Percentiles rank a stretch among this genome's conserved stretches.
Conservation (phyloP, 2,329 filamentous ascomycete species). For the Exophiala aquamarina region DNA sequence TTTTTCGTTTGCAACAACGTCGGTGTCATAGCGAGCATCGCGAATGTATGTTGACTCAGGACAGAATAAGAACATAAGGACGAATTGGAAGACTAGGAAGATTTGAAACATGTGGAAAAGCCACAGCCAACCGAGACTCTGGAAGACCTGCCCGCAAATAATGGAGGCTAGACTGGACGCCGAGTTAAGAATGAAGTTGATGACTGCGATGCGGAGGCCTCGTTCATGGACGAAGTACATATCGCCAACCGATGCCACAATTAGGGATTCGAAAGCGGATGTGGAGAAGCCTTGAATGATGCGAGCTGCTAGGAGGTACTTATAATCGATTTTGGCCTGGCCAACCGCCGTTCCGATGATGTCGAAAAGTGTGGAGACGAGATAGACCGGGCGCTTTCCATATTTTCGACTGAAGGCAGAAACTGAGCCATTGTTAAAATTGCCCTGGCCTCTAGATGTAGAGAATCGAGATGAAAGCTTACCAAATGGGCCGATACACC, state of each 20-base stretch:
- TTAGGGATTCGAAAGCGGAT: constrained; percentile 51
- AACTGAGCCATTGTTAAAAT: constrained; percentile 1
- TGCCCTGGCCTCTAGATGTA: background rate
- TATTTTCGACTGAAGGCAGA: constrained; percentile 46
- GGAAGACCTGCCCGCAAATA: constrained; percentile 26
- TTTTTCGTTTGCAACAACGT: constrained; percentile 15
- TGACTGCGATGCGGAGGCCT: constrained; percentile 24
- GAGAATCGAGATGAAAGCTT: background rate
- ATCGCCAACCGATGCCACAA: constrained; percentile 48
- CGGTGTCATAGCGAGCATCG: constrained; percentile 29
- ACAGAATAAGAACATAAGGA: constrained; percentile 32
- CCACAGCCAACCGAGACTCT: constrained; percentile 28
- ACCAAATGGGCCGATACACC: constrained; percentile 24
- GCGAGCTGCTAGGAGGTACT: constrained; percentile 25
- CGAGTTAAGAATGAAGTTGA: constrained; percentile 29
- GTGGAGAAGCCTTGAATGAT: constrained; percentile 38
- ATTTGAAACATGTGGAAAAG: constrained; percentile 32
- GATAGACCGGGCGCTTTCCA: constrained; percentile 35
- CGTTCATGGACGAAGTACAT: constrained; percentile 36
- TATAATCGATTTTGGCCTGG: constrained; percentile 22
- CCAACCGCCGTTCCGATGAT: constrained; percentile 26
- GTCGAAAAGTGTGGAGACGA: constrained; percentile 26
- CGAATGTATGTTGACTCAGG: constrained; percentile 32
- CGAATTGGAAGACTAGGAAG: constrained; percentile 30
- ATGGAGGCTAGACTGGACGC: constrained; percentile 40